Evolutionary conservation across 768 basidiomycete genomes (phyloP).

Genomic region (Auriscalpium microsporum): DNA sequence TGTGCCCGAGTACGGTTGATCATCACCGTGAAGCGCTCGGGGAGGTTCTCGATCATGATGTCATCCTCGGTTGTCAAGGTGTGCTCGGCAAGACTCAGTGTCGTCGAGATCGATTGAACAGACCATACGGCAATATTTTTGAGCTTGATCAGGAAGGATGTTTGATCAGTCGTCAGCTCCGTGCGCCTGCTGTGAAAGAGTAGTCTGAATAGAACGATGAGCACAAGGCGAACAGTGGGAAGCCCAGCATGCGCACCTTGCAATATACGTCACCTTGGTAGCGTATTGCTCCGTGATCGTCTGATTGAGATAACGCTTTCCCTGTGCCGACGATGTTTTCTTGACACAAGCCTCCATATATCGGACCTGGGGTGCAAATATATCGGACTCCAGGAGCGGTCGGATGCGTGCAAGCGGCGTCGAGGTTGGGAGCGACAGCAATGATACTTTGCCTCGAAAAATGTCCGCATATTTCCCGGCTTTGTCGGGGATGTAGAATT

Average conservation of each 20-base stretch:
- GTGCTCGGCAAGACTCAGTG: background rate
- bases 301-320: constrained; percentile 2
- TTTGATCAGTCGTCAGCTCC: background rate
- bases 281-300: constrained; percentile 6
- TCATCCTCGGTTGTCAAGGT: background rate
- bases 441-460: constrained; percentile 6
- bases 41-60: background rate
- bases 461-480: constrained; percentile 6
- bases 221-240: background rate
- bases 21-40: constrained; percentile 3
- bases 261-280: constrained; percentile 7
- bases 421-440: constrained; percentile 9
- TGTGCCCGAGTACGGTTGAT: background rate
- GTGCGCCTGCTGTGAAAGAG: background rate
- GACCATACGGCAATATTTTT: constrained; percentile 4
- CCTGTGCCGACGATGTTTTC: constrained; percentile 1
- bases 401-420: background rate
- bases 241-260: constrained; percentile 1
- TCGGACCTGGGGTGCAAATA: constrained; percentile 7
- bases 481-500: constrained; percentile 18
- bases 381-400: constrained; percentile 7
- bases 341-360: constrained; percentile 2
- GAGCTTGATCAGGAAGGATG: constrained; percentile 2
- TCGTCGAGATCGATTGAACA: constrained; percentile 5
- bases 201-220: background rate